Percentiles rank a stretch among this genome's conserved stretches.
Conservation (phyloP, 2,329 filamentous ascomycete genomes). For the Fusarium siculi region DNA sequence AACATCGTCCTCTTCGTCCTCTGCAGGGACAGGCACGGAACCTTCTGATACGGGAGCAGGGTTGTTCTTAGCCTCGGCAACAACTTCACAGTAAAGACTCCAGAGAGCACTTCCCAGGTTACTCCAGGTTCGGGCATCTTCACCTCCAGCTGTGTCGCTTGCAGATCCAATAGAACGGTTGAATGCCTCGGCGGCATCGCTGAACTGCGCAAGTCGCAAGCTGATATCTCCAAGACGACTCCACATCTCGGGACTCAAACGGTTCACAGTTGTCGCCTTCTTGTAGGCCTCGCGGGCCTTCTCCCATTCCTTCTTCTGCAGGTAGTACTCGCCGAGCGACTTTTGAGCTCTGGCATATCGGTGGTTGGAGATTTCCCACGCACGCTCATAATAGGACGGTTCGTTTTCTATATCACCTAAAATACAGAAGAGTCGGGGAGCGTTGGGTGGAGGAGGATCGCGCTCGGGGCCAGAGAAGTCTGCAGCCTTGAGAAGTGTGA, state of each 20-base stretch:
- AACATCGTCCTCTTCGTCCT: conserved; percentile 47
- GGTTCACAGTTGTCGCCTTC: conserved; percentile 80
- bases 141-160: conserved; percentile 75
- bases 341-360: conserved; percentile 89
- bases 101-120: conserved; percentile 89
- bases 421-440: conserved; percentile 90
- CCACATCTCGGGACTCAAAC: conserved; percentile 86
- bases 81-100: conserved; percentile 69
- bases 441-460: conserved; percentile 79
- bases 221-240: conserved; percentile 89
- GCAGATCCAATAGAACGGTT: conserved; percentile 77
- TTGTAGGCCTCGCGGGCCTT: conserved; percentile 82
- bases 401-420: conserved; percentile 88
- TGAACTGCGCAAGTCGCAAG: conserved; percentile 79
- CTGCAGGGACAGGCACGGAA: conserved; percentile 24
- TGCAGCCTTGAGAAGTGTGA: conserved; percentile 64
- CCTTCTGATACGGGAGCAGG: conserved; percentile 38
- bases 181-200: conserved; percentile 85
- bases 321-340: conserved; percentile 83
- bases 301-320: conserved; percentile 71
- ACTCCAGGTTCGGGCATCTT: conserved; percentile 92
- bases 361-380: conserved; percentile 85
- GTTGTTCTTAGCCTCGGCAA: conserved; percentile 52
- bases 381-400: conserved; percentile 79
- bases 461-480: conserved; percentile 70